phyloP scores from a whole-genome alignment of 768 basidiomycete genomes.

The Boletus bicolor region DNA sequence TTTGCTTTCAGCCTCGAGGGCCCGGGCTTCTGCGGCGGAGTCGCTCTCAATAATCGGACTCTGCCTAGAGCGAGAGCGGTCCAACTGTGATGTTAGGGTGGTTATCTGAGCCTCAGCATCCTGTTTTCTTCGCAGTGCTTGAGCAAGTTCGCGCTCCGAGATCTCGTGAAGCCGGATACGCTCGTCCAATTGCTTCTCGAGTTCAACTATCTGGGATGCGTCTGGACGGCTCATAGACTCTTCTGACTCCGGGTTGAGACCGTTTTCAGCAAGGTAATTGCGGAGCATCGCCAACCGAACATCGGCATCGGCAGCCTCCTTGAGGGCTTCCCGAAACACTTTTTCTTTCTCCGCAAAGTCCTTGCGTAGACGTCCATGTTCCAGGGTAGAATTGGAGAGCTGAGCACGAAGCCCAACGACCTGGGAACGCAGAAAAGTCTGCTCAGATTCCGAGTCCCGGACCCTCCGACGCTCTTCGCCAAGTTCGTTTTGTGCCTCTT shows the following conservation, averaged over 20 bases:
- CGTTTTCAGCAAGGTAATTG: conserved; percentile 85
- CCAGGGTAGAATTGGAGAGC: conserved; percentile 62
- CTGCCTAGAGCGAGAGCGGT: conserved; percentile 56
- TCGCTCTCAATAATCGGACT: conserved; percentile 46
- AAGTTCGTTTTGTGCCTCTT: conserved; percentile 64
- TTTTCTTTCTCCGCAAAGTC: conserved; percentile 66
- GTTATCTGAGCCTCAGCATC: conserved; percentile 72
- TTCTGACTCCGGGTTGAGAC: conserved; percentile 77
- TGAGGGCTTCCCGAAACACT: conserved; percentile 58
- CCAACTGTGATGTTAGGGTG: conserved; percentile 63
- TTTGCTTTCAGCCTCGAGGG: conserved; percentile 70
- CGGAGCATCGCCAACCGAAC: conserved; percentile 78
- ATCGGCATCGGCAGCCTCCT: conserved; percentile 64
- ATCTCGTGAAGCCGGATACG: conserved; percentile 68
- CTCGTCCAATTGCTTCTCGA: conserved; percentile 78
- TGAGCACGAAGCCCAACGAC: conserved; percentile 71
- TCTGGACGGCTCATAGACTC: conserved; percentile 37
- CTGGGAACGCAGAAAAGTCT: conserved; percentile 65
- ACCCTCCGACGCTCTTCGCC: conserved; percentile 63
- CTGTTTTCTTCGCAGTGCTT: conserved; percentile 60
- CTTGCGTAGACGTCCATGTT: conserved; percentile 66
- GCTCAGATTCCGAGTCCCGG: conserved; percentile 63
- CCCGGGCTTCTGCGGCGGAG: conserved; percentile 42
- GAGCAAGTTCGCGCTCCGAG: conserved; percentile 71
- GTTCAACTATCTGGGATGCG: conserved; percentile 56